Base-by-base conservation (phyloP, 2,329 filamentous ascomycete genomes). In the Lachnum nothofagi region DNA sequence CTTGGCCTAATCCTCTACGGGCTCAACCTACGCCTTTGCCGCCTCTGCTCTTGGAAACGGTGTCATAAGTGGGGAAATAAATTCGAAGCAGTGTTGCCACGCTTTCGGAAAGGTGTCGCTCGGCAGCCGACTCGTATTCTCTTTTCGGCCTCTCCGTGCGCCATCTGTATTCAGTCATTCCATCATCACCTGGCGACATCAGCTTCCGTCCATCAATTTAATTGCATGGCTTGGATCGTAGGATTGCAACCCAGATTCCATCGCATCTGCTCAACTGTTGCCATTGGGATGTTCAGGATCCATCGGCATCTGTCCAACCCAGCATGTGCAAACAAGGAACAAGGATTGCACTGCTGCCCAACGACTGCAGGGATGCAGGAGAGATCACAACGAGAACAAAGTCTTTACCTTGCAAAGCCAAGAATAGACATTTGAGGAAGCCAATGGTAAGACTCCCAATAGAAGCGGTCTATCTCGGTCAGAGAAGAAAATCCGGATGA, bases 11-110 rank as follows among this genome's bases (percentile, higher is more conserved):
- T 5, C 10, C 20, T n/a, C 12, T 5, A 10, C 19, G 8, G 4
- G 37, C 14, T 10, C 9, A 41, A 56, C 77, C 66, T 60, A 83
- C 82, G 48, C 68, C 65, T 48, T 67, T 70, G 2, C 85, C 86
- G 24, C 82, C 85, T 53, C 73, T 79, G 60, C 86, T 90, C 24
- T 67, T 64, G 8, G 65, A 63, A 3, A 94, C 83, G 0, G 88
- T 94, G 17, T 82, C 68, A 9, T 78, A 67, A 1, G 85, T 89
- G 2, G 90, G 91, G 60, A 91, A 96, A 67, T 91, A 94, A 44
- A 95, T 77, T 8, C 83, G 79, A 57, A 93, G 78, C 41, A 73
- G 72, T 25, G 79, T 68, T 53, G 69, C 69, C 37, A 66, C 31
- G 40, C 55, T 55, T 46, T 60, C 55, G 38, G 53, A 42, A 46